Evolutionary conservation across 805 yeast species (phyloP), one percentile per base, ranked within the genome.

Genomic region (Grigorovia jiainica): DNA sequence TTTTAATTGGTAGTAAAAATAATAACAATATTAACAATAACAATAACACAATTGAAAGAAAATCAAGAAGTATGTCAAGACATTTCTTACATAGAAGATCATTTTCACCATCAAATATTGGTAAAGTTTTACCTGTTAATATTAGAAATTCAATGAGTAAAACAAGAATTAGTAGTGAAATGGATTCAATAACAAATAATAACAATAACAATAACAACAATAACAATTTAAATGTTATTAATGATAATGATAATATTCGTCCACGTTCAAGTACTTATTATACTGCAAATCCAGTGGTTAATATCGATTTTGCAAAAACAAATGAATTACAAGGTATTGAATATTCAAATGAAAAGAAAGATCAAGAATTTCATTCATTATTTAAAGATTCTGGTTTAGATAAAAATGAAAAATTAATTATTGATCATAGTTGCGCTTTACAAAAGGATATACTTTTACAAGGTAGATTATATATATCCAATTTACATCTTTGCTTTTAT

Each of bases 401-500:
- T 3, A 43, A 60, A 15, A 38, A 39, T 21, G 89, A 81, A 52
- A 59, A 67, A 31, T 64, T 79, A 13, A 65, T 80, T 34, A 77
- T 72, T 23, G 87, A 79, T 49, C 78, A 66, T 50, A 71, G 77
- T 21, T 81, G 90, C 63, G 90, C 90, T 0, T 64, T 75, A 25
- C 78, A 80, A n/a, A 68, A 73, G 39, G 87, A 82, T 50, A 78
- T 82, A 31, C 61, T 82, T 23, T 67, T 79, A 17, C 90, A 82
- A 50, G 90, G 90, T n/a, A 70, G 75, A 47, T 56, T 82, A 56
- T 81, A 76, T 55, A 61, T 82, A 7, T 71, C 79, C 33, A 77
- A 76, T 43, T 67, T 67, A 42, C 72, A 71, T 50, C 60, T 82
- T 15, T 73, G 82, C 49, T 82, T 82, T 59, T 77, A 78, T 46